Evolutionary conservation across 495 filamentous ascomycete genomes (phyloP).

Genomic region (Arthonia radiata): DNA sequence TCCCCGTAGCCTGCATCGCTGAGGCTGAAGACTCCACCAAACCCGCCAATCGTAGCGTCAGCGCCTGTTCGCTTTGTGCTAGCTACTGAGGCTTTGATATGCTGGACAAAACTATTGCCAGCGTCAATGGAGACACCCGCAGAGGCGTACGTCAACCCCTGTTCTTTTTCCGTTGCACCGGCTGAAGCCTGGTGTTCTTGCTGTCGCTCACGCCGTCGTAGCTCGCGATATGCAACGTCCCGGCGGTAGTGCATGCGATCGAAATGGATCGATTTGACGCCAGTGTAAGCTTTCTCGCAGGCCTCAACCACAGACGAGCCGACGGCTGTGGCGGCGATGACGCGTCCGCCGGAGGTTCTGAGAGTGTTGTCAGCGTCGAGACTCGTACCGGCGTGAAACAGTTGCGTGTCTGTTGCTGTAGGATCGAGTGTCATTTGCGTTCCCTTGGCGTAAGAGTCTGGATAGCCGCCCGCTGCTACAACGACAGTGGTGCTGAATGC

Average conservation of each 20-base stretch:
- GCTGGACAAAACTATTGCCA: conserved; percentile 70
- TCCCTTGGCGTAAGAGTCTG: conserved; percentile 65
- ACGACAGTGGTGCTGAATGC: conserved; percentile 73
- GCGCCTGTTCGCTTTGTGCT: conserved; percentile 65
- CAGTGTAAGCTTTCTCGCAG: conserved; percentile 58
- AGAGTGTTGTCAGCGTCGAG: conserved; percentile 28
- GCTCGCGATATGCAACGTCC: conserved; percentile 58
- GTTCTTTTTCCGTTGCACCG: conserved; percentile 18
- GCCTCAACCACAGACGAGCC: conserved; percentile 54
- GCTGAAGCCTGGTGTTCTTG: neutral
- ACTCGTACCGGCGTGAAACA: conserved; percentile 82
- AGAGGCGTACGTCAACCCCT: conserved; percentile 68
- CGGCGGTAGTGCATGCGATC: conserved; percentile 77
- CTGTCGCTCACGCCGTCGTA: conserved; percentile 1
- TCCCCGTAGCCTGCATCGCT: conserved; percentile 45
- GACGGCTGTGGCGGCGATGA: conserved; percentile 68
- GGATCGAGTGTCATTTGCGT: conserved; percentile 39
- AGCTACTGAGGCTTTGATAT: conserved; percentile 61
- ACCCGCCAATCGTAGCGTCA: conserved; percentile 79
- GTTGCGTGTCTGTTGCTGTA: conserved; percentile 25
- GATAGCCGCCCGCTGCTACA: conserved; percentile 85
- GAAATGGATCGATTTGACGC: conserved; percentile 57
- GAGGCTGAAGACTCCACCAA: conserved; percentile 75
- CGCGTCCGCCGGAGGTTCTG: conserved; percentile 60
- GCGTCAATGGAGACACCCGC: conserved; percentile 82